These are phyloP conservation scores for Lasiodiplodia theobromae DNA, from an alignment of 2,329 filamentous ascomycete genomes.

Conservation along the genomic window DNA sequence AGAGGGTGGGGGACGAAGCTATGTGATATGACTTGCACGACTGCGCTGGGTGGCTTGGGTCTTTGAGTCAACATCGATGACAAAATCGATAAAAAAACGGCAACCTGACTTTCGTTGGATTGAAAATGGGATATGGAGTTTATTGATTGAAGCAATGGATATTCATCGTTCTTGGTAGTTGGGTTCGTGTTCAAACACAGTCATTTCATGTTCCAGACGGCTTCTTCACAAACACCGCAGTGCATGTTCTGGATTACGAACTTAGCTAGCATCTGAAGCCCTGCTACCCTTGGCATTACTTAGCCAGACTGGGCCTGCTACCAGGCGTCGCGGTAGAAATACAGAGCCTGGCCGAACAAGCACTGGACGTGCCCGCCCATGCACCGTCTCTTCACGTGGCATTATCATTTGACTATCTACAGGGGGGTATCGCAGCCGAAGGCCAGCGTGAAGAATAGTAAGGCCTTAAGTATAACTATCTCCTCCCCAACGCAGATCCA, in stretches of 20 bases:
- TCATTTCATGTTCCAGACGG: no score
- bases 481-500: no score
- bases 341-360: no score
- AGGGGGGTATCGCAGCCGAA: background rate
- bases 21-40: constrained; percentile 17
- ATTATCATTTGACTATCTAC: background rate
- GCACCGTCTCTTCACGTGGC: background rate
- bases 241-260: no score
- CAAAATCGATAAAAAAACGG: constrained; percentile 15
- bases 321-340: no score
- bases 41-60: constrained; percentile 13
- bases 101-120: background rate
- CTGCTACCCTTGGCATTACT: no score
- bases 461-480: no score
- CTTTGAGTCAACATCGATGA: constrained; percentile 15
- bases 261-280: no score
- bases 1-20: background rate
- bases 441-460: no score
- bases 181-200: no score
- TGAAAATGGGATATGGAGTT: constrained; percentile 6
- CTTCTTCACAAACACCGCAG: no score
- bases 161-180: background rate
- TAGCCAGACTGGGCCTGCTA: background rate
- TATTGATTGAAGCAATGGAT: background rate
- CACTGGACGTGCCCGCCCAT: no score